A percentile compares a stretch with the other conserved stretches of the same genome.
Evolutionary conservation across 23 red algal species (phyloP).

Genomic region (Agarophyton chilense): DNA sequence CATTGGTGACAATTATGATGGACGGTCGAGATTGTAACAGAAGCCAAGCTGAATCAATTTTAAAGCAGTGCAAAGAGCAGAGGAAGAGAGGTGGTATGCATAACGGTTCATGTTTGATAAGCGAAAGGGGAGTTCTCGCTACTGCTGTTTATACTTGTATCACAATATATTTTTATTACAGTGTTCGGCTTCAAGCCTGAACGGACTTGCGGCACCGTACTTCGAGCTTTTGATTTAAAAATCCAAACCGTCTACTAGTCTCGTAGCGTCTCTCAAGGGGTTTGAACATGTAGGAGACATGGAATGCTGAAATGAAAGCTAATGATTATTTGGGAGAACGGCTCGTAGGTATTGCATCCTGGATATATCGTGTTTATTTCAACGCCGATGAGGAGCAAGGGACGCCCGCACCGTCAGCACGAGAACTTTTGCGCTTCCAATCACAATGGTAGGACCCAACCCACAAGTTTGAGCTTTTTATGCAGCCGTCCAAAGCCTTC

Average conservation of each 20-base stretch:
- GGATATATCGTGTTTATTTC: no score
- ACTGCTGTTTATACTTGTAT: neutral
- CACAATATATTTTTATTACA: neutral
- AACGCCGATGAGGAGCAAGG: neutral
- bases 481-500: no score
- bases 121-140: neutral
- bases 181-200: conserved; percentile 2
- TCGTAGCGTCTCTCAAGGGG: neutral
- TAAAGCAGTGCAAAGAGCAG: neutral
- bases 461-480: no score
- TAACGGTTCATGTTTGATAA: conserved; percentile 31
- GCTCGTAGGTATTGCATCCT: no score
- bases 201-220: neutral
- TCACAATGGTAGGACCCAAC: no score
- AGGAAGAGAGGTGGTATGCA: neutral
- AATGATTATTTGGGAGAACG: neutral
- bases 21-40: conserved; percentile 32
- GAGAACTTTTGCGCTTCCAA: no score
- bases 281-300: neutral
- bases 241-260: neutral
- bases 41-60: conserved; percentile 6
- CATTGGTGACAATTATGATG: conserved; percentile 15
- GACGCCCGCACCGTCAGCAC: no score
- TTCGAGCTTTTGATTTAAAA: conserved; percentile 41
- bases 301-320: neutral